These are phyloP conservation scores for Alisma plantagoaquatica DNA, from an alignment of 106 monocot species.

Conservation along the genomic window DNA sequence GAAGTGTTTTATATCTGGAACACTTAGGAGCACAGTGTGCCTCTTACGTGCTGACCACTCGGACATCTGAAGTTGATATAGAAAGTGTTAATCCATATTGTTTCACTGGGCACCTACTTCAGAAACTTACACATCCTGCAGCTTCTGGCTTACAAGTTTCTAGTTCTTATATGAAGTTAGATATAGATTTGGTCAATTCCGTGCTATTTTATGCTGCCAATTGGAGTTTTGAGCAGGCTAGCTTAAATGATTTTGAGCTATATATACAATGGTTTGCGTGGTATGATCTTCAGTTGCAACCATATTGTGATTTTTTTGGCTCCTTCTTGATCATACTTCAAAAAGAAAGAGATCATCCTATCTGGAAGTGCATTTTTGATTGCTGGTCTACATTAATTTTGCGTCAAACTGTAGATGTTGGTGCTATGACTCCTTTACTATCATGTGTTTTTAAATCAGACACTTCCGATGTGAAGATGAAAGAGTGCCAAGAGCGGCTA, in stretches of 20 bases:
- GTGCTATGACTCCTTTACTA: constrained; percentile 26
- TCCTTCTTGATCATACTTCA: constrained; percentile 37
- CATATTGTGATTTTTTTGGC: constrained; percentile 51
- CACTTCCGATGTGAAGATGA: constrained; percentile 7
- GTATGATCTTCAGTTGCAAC: constrained; percentile 33
- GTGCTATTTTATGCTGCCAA: constrained; percentile 76
- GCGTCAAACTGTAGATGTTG: constrained; percentile 19
- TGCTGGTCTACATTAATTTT: constrained; percentile 23
- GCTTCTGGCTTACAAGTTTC: background rate
- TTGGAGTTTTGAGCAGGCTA: constrained; percentile 82
- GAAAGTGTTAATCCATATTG: constrained; percentile 18
- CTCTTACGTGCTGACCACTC: constrained; percentile 30
- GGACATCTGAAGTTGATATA: background rate
- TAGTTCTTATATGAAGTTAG: constrained; percentile 11
- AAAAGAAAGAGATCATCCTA: constrained; percentile 54
- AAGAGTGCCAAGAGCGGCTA: constrained; percentile 17
- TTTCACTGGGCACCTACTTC: constrained; percentile 26
- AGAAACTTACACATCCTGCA: constrained; percentile 28
- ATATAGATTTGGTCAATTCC: constrained; percentile 27
- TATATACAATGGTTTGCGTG: constrained; percentile 48
- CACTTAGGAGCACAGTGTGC: constrained; percentile 50
- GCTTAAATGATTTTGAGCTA: constrained; percentile 44
- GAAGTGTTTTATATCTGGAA: constrained; percentile 65
- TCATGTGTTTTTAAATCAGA: constrained; percentile 54
- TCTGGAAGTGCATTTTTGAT: constrained; percentile 57